Evolutionary conservation across 2,329 filamentous ascomycete species (phyloP), one percentile per base, ranked within the genome.

Genomic region (Whalleya microplaca): DNA sequence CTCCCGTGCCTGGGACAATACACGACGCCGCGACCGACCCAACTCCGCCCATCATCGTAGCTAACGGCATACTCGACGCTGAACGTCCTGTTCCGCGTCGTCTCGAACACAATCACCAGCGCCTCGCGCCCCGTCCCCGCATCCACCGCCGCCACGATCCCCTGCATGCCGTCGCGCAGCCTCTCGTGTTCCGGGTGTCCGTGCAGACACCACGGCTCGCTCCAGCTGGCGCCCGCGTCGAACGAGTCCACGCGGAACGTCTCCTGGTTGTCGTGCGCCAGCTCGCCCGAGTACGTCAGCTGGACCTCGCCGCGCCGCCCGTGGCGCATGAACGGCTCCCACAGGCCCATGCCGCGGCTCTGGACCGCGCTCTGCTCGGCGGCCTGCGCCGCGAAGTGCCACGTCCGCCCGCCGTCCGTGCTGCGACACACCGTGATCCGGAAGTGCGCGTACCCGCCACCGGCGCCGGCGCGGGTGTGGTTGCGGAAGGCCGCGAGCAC

Each of bases 351-450:
- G 52, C 79, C 77, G 0, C 65, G 62, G 16, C 73, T 77, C 50
- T 73, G 71, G 2, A 72, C 72, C 1, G 76, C 71, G 42, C 69
- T 76, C 7, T 66, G 78, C 68, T 80, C 74, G 0, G 68, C 69
- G 3, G 78, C 79, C 62, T 80, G 78, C 20, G 76, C 73, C 2
- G 75, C 69, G 61, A 72, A 81, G 2, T 57, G 56, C 78, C 78
- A 81, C 2, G 63, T 71, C 1, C 67, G 69, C 1, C 78, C 79
- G 46, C 72, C 75, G 58, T 81, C 77, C 1, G 52, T 63, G 27
- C 76, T 79, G 48, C 76, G 73, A 57, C 78, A 81, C 14, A 81
- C 77, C 0, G 79, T 81, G 63, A 81, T 80, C 27, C 79, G 77
- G 66, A 77, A 81, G 64, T 78, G 72, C 4, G 72, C 73, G 0